A percentile compares a stretch with the other conserved stretches of the same genome.
These are phyloP conservation scores for Penicillium olsonii DNA, from an alignment of 2,329 filamentous ascomycete species.

Conservation along the genomic window DNA sequence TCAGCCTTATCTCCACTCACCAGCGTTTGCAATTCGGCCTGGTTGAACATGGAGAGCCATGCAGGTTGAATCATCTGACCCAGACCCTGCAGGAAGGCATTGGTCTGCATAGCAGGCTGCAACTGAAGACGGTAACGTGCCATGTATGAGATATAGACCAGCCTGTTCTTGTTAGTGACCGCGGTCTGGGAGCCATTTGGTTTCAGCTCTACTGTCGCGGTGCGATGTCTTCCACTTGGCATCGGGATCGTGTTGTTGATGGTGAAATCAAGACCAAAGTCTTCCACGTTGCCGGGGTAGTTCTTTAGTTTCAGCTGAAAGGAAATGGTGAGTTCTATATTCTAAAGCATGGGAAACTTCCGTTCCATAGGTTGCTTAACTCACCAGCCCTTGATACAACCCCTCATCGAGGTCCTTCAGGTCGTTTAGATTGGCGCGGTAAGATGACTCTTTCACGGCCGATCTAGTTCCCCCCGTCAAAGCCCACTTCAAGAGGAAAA, in stretches of 20 bases:
- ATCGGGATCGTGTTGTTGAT: constrained; percentile 69
- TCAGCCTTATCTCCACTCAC: constrained; percentile 83
- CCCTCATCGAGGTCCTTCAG: constrained; percentile 87
- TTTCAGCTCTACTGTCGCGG: constrained; percentile 73
- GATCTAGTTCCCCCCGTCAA: constrained; percentile 66
- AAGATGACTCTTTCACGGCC: constrained; percentile 68
- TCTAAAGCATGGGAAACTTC: not conserved
- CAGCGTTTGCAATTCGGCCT: constrained; percentile 87
- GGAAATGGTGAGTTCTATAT: not conserved
- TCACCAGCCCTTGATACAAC: constrained; percentile 80
- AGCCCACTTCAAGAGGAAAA: constrained; percentile 96
- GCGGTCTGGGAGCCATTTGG: constrained; percentile 72
- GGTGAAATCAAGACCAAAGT: constrained; percentile 84
- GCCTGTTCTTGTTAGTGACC: constrained; percentile 89
- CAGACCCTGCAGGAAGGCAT: constrained; percentile 83
- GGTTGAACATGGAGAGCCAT: constrained; percentile 99
- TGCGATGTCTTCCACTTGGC: constrained; percentile 56
- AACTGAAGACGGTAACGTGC: constrained; percentile 80
- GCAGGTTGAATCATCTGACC: constrained; percentile 83
- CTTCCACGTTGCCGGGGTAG: constrained; percentile 75
- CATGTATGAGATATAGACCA: constrained; percentile 92
- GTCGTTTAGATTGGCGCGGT: constrained; percentile 93
- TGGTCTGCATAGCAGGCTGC: constrained; percentile 79
- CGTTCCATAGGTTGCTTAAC: constrained; percentile 17
- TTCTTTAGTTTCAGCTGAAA: constrained; percentile 71